Conservation (phyloP, 2,329 filamentous ascomycete genomes). For the Neurospora sp. region DNA sequence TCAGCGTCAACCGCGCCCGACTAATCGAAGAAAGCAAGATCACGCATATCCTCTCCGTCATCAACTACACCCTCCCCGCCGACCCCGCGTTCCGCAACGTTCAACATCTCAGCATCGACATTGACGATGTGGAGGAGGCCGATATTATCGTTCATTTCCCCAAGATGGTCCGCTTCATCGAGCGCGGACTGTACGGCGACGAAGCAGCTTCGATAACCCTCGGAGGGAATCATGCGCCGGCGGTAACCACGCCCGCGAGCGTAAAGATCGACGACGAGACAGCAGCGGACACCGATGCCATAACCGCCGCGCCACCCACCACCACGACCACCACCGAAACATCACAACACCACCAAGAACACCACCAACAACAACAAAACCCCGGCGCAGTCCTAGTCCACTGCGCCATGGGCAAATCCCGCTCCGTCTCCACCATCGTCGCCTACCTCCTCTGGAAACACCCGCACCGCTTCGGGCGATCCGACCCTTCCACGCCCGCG, state of each 20-base stretch:
- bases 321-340: background rate
- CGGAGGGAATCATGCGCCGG: background rate
- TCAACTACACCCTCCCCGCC: conserved; percentile 38
- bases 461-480: conserved; percentile 42
- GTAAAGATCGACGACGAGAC: conserved; percentile 3
- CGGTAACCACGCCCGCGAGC: background rate
- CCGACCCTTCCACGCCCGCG: conserved; percentile 31
- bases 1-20: conserved; percentile 63
- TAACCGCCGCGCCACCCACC: background rate
- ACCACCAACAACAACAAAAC: conserved; percentile 1
- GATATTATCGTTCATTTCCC: conserved; percentile 78
- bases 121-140: conserved; percentile 85
- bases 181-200: conserved; percentile 49
- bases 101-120: conserved; percentile 67
- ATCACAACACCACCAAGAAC: background rate
- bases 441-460: conserved; percentile 74
- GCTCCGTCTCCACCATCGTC: conserved; percentile 74
- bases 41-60: conserved; percentile 82
- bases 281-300: background rate
- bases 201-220: background rate
- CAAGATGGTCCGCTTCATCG: conserved; percentile 71
- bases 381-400: conserved; percentile 44
- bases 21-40: conserved; percentile 64
- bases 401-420: conserved; percentile 94
- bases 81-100: conserved; percentile 37